Evolutionary conservation across 306 rosid species (phyloP).

Genomic region (Oxytropis ochrocephala): DNA sequence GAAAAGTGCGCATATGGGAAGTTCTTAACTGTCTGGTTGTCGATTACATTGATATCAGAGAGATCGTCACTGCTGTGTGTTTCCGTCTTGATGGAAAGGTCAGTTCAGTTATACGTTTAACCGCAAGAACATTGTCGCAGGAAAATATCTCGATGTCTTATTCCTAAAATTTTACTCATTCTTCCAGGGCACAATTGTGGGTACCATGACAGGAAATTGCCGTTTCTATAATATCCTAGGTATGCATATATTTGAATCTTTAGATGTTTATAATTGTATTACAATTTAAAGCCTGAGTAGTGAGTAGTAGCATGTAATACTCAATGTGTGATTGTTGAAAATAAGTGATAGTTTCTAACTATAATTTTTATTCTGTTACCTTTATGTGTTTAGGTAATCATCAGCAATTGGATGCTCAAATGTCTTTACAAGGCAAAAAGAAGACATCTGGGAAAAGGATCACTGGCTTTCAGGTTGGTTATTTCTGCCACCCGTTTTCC

Average conservation of each 20-base stretch:
- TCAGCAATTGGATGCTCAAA: conserved; percentile 46
- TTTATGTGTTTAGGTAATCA: conserved; percentile 37
- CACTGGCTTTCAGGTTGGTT: conserved; percentile 67
- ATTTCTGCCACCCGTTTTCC: conserved; percentile 10
- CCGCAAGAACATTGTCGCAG: not conserved
- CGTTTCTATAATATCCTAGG: conserved; percentile 57
- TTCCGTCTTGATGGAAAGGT: conserved; percentile 81
- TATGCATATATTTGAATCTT: conserved; percentile 20
- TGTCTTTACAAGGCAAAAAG: conserved; percentile 54
- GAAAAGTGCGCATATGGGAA: conserved; percentile 97
- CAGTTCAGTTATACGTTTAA: conserved; percentile 10
- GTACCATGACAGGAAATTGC: conserved; percentile 75
- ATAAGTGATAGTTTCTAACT: conserved; percentile 13
- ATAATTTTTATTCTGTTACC: conserved; percentile 4
- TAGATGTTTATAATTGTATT: conserved; percentile 6
- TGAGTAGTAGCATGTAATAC: not conserved
- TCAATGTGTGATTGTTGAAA: not conserved
- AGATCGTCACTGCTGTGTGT: conserved; percentile 85
- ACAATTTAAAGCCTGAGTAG: not conserved
- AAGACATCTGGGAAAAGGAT: conserved; percentile 58
- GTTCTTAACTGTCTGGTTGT: conserved; percentile 59
- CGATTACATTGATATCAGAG: conserved; percentile 74
- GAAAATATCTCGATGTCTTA: not conserved
- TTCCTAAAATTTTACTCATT: conserved; percentile 13
- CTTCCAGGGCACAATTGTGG: conserved; percentile 77